A percentile compares a stretch with the other conserved stretches of the same genome.
phyloP scores from a whole-genome alignment of 495 filamentous ascomycete species.

The Neurospora tetrasperma region DNA sequence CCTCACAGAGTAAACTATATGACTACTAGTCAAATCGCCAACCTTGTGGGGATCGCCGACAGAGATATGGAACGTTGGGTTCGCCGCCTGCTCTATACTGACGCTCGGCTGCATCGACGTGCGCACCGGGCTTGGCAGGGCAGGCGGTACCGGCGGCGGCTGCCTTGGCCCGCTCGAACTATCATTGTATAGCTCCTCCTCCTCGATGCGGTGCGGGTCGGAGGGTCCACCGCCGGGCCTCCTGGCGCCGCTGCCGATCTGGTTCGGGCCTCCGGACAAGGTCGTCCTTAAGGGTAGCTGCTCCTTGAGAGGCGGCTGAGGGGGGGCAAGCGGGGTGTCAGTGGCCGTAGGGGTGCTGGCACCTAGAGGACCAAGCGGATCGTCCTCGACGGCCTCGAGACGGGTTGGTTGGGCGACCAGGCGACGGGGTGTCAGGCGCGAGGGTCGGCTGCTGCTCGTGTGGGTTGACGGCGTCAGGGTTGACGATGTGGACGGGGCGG shows the following conservation, averaged over 20 bases:
- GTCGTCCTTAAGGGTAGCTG: constrained; percentile 49
- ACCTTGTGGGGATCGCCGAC: constrained; percentile 98
- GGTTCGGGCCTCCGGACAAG: constrained; percentile 17
- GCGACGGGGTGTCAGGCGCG: constrained; percentile 50
- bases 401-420: constrained; percentile 72
- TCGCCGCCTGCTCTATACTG: constrained; percentile 79
- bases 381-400: constrained; percentile 74
- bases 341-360: constrained; percentile 56
- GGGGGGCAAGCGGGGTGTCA: constrained; percentile 44
- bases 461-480: constrained; percentile 28
- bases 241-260: not conserved
- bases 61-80: constrained; percentile 81
- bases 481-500: constrained; percentile 9
- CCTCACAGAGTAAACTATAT: constrained; percentile 92
- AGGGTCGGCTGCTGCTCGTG: constrained; percentile 26
- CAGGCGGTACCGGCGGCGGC: constrained; percentile 65
- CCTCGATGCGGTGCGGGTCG: constrained; percentile 49
- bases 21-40: constrained; percentile 89
- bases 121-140: constrained; percentile 39
- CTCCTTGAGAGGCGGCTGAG: constrained; percentile 83
- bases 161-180: constrained; percentile 44
- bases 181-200: constrained; percentile 41
- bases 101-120: constrained; percentile 69
- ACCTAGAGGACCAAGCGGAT: constrained; percentile 86
- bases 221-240: constrained; percentile 35